A percentile compares a stretch with the other conserved stretches of the same genome.
These are phyloP conservation scores for Candida parachauliodes DNA, from an alignment of 805 yeast species.

Conservation along the genomic window DNA sequence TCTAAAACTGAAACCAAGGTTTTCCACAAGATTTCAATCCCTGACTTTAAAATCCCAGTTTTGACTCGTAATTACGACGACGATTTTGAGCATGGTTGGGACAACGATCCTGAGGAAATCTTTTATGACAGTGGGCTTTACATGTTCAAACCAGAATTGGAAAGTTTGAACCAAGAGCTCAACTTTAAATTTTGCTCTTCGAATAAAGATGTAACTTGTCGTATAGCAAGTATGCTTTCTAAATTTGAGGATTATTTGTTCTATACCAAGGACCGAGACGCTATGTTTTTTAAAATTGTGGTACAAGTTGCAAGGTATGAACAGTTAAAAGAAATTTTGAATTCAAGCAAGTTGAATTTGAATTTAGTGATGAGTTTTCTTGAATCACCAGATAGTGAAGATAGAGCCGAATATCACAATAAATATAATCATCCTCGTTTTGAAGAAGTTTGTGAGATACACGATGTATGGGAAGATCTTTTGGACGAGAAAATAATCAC, in stretches of 20 bases:
- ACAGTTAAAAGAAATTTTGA: slow-evolving; percentile 18
- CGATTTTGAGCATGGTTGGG: neutral
- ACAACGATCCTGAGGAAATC: neutral
- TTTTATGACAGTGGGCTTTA: slow-evolving; percentile 7
- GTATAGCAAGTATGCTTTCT: slow-evolving; percentile 15
- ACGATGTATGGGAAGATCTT: slow-evolving; percentile 1
- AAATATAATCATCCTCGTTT: neutral
- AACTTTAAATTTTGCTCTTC: slow-evolving; percentile 14
- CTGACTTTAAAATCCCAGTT: no score
- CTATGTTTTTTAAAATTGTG: slow-evolving; percentile 16
- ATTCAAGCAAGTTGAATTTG: slow-evolving; percentile 1
- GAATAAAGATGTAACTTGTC: slow-evolving; percentile 15
- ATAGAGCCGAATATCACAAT: neutral
- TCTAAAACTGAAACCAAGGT: no score
- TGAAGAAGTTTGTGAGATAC: neutral
- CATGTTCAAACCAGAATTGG: slow-evolving; percentile 17
- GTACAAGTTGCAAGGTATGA: slow-evolving; percentile 24
- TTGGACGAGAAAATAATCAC: neutral
- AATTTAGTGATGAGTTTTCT: neutral
- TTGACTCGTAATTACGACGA: no score
- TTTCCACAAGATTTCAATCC: no score
- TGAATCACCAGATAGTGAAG: neutral
- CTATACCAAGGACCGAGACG: slow-evolving; percentile 11
- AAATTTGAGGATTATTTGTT: slow-evolving; percentile 16
- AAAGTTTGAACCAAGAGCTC: slow-evolving; percentile 18